These are phyloP conservation scores for Syzygium aromaticum DNA, from an alignment of 345 rosid species.

Conservation along the genomic window DNA sequence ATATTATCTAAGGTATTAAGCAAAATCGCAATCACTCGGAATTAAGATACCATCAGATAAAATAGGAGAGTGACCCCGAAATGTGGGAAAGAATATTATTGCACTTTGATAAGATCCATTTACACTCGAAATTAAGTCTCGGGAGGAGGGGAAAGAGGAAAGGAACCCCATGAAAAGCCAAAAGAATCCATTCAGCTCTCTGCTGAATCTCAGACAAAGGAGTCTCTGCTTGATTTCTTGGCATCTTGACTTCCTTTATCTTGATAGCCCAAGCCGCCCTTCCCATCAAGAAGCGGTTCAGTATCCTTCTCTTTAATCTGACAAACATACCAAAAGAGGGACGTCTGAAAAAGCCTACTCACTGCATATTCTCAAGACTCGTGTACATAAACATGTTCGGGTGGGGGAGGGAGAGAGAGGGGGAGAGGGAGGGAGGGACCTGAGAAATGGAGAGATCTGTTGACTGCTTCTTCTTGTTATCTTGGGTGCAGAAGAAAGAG, in stretches of 20 bases:
- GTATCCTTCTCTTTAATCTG: slow-evolving; percentile 81
- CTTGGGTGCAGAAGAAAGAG: slow-evolving; percentile 81
- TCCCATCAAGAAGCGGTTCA: slow-evolving; percentile 43
- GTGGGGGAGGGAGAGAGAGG: neutral
- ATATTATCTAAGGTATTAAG: neutral
- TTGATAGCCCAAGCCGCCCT: slow-evolving; percentile 17
- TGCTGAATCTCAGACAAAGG: slow-evolving; percentile 39
- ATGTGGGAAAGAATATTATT: neutral
- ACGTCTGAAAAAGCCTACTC: neutral
- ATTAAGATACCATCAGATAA: neutral
- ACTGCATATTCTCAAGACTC: neutral
- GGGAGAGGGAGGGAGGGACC: slow-evolving; percentile 16
- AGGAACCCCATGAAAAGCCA: neutral
- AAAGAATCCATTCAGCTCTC: neutral
- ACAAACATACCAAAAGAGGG: neutral
- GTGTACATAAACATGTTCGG: neutral
- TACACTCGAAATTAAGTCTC: neutral
- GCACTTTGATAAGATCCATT: neutral
- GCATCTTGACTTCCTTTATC: slow-evolving; percentile 69
- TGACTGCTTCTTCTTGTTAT: slow-evolving; percentile 68
- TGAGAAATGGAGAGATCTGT: slow-evolving; percentile 47
- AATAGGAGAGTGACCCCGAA: neutral
- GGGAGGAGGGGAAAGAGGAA: neutral
- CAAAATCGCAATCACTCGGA: no score
- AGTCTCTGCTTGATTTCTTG: slow-evolving; percentile 56